Base-by-base conservation (phyloP, 331 rosid genomes). In the Acacia concinna region DNA sequence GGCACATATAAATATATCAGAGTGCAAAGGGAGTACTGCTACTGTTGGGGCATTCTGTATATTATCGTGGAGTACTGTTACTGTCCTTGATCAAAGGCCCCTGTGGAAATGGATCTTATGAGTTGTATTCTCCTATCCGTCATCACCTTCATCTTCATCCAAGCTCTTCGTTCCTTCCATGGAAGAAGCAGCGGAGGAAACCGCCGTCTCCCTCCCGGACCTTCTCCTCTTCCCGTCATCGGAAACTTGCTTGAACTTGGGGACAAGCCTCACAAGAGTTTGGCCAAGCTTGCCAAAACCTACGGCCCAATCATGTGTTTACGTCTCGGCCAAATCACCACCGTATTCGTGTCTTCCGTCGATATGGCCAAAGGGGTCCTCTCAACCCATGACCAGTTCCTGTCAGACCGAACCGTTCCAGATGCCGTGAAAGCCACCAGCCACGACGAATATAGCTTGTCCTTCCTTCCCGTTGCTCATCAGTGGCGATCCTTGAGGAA, bases 131-230 rank as follows among this genome's bases (percentile, higher is more conserved):
- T 59, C 37, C 11, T 83, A 17, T 2, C 74, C 70, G 63, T 78
- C 65, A n/a, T 83, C 67, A n/a, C 68, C 37, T 72, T 60, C 72
- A 65, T 25, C 49, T 0, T 62, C 8, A 65, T 87, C 67, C 65
- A 68, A 52, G n/a, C 81, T 44, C 31, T 73, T 28, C 43, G 21
- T 57, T 43, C 78, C 35, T 8, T 69, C 1, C 28, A 63, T 56
- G 31, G 35, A 14, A 60, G 64, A 63, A 27, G 52, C n/a, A 65
- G 18, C 35, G 73, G 38, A 20, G 31, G 38, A 71, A 56, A 38
- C 31, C 44, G 31, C 72, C 68, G 83, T 25, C 89, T 89, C 60
- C 90, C 90, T 0, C 89, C 89, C 2, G 90, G 90, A 1, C 90
- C 93, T 1, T 28, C 38, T 4, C 82, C 81, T 0, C 27, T 89